phyloP scores from a whole-genome alignment of 2,329 filamentous ascomycete species.

The Xylaria hypoxylon region DNA sequence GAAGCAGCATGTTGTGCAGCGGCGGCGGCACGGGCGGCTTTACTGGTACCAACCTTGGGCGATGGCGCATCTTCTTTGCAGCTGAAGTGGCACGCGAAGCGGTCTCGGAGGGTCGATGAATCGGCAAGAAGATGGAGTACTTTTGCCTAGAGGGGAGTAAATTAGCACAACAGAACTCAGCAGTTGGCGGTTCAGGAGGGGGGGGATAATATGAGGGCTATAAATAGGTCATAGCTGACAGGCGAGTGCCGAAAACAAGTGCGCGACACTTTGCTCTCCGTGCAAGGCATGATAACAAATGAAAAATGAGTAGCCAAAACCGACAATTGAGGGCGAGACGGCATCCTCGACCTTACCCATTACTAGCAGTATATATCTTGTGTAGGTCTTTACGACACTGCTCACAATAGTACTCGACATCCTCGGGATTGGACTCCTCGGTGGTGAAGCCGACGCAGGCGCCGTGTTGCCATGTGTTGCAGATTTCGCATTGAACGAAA shows the following conservation, averaged over 20 bases:
- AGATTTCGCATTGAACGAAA: conserved; percentile 97
- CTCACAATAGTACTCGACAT: conserved; percentile 89
- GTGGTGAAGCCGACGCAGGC: conserved; percentile 98
- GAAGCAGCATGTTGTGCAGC: conserved; percentile 65
- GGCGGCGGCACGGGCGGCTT: conserved; percentile 64
- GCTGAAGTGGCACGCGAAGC: conserved; percentile 73
- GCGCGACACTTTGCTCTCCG: not conserved
- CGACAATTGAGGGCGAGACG: conserved; percentile 16
- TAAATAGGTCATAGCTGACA: conserved; percentile 13
- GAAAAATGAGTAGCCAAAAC: not conserved
- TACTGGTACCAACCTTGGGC: conserved; percentile 65
- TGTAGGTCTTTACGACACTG: conserved; percentile 92
- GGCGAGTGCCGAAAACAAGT: not conserved
- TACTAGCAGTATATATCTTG: conserved; percentile 80
- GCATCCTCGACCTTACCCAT: conserved; percentile 75
- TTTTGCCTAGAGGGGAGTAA: conserved; percentile 64
- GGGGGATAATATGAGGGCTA: conserved; percentile 24
- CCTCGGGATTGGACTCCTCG: conserved; percentile 90
- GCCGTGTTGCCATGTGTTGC: conserved; percentile 99
- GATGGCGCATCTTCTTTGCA: conserved; percentile 71
- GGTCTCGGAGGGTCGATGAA: conserved; percentile 66
- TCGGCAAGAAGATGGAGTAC: conserved; percentile 74
- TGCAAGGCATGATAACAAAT: not conserved
- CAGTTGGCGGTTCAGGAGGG: not conserved
- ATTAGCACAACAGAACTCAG: conserved; percentile 52